A percentile compares a stretch with the other conserved stretches of the same genome.
These are phyloP conservation scores for Yamadazyma oceani DNA, from an alignment of 1,139 yeast species.

Conservation along the genomic window DNA sequence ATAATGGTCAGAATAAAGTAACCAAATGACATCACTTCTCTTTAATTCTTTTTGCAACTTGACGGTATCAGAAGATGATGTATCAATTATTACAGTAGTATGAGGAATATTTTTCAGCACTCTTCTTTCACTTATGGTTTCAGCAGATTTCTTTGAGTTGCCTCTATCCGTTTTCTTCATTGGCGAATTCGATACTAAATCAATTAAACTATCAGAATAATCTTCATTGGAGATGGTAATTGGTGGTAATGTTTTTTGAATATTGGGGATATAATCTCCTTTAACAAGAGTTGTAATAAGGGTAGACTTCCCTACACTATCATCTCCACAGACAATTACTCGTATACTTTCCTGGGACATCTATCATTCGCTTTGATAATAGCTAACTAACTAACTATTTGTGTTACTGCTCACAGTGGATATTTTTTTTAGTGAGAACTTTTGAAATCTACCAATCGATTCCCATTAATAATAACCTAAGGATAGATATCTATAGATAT, in stretches of 20 bases:
- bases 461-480: not conserved
- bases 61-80: slow-evolving; percentile 64
- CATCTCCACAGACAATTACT: slow-evolving; percentile 95
- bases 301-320: slow-evolving; percentile 81
- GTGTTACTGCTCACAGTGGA: not conserved
- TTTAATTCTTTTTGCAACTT: slow-evolving; percentile 72
- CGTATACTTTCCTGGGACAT: slow-evolving; percentile 43
- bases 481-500: not conserved
- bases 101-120: slow-evolving; percentile 55
- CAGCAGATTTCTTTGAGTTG: not conserved
- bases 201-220: slow-evolving; percentile 31
- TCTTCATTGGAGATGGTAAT: slow-evolving; percentile 60
- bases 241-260: slow-evolving; percentile 79
- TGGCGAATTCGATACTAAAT: slow-evolving; percentile 19
- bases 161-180: slow-evolving; percentile 11
- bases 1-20: slow-evolving; percentile 89
- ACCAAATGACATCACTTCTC: slow-evolving; percentile 87
- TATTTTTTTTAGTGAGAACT: too few relatives aligned
- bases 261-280: slow-evolving; percentile 71
- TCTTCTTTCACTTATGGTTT: slow-evolving; percentile 15
- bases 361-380: not conserved
- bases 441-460: not conserved
- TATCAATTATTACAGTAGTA: slow-evolving; percentile 75
- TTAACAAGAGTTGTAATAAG: slow-evolving; percentile 77
- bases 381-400: not conserved